Base-by-base conservation (phyloP, 2,329 filamentous ascomycete genomes). In the Botrytis porri region DNA sequence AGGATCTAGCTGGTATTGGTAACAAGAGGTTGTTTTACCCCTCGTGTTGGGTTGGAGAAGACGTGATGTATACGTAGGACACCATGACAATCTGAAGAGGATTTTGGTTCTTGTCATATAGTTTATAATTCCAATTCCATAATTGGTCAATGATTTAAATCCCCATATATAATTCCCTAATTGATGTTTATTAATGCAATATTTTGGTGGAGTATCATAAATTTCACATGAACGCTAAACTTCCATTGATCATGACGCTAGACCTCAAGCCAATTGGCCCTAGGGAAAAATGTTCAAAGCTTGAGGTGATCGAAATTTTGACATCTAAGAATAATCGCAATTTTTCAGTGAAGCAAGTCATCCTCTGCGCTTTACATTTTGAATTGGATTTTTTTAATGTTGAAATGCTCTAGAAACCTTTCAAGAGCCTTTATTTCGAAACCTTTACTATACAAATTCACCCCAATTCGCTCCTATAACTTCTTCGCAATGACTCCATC, bases 321-420 rank as follows among this genome's bases (percentile, higher is more conserved):
- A 57, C 18, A 32, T 57, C 35, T 22, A 37, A 39, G 37, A 64
- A 39, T 29, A 59, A n/a, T 69, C 5, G 32, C 35, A 35, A 29
- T 22, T 54, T 51, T 20, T 60, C n/a, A 22, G 5, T 5, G 14
- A 35, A 7, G 9, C 18, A 63, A 54, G 16, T 29, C 29, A 37
- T 25, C n/a, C 25, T 32, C n/a, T 39, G 10, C 25, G 12, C 16
- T 63, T 25, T 51, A 12, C 12, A 12, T 25, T 32, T 37, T 22
- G n/a, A 14, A 60, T 45, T 61, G 16, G 25, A 37, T 8, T 10
- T 43, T 14, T n/a, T 59, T 90, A 10, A 75, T 75, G 74, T 67
- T 74, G 25, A 51, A 63, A 41, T 74, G 54, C 16, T 39, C 41
- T 70, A 73, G 67, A 20, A 45, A 12, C 20, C 16, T 72, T 41